Conservation (phyloP, 768 basidiomycete genomes). For the Pulveroboletus frians region DNA sequence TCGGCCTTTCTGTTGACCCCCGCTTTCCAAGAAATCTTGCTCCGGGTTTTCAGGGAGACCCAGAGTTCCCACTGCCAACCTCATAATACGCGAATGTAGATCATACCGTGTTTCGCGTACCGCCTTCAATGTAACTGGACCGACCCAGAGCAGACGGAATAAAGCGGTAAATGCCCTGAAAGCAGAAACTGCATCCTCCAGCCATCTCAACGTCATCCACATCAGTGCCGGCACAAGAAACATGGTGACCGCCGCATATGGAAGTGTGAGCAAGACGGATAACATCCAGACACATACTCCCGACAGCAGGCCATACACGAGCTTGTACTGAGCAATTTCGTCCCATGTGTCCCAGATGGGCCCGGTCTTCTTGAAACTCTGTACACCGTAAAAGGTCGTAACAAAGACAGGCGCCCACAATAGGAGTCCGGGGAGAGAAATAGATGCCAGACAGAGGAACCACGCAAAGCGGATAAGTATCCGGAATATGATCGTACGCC, state of each 20-base stretch:
- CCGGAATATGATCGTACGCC: conserved; percentile 53
- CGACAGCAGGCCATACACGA: conserved; percentile 74
- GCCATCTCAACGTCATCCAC: conserved; percentile 89
- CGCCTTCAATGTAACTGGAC: conserved; percentile 48
- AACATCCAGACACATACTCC: conserved; percentile 63
- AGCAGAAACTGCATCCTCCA: conserved; percentile 77
- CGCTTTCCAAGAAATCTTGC: conserved; percentile 50
- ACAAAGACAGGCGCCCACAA: conserved; percentile 79
- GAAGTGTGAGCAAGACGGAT: conserved; percentile 55
- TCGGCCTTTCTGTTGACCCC: conserved; percentile 68
- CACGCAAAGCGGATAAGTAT: conserved; percentile 62
- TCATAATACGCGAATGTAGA: conserved; percentile 62
- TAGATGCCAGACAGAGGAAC: conserved; percentile 53
- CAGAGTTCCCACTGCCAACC: conserved; percentile 51
- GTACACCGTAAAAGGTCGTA: conserved; percentile 64
- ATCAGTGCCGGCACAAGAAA: conserved; percentile 65
- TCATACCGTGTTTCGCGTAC: conserved; percentile 51
- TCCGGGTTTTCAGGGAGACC: conserved; percentile 70
- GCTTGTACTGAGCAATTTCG: conserved; percentile 86
- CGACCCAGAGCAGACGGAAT: conserved; percentile 55
- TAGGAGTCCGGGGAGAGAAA: conserved; percentile 73
- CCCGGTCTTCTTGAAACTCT: conserved; percentile 74
- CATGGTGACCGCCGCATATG: conserved; percentile 51
- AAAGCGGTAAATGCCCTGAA: conserved; percentile 70
- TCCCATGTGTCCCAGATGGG: conserved; percentile 85